phyloP scores from a whole-genome alignment of 2,329 filamentous ascomycete species.

The Simplicillium aogashimaense region DNA sequence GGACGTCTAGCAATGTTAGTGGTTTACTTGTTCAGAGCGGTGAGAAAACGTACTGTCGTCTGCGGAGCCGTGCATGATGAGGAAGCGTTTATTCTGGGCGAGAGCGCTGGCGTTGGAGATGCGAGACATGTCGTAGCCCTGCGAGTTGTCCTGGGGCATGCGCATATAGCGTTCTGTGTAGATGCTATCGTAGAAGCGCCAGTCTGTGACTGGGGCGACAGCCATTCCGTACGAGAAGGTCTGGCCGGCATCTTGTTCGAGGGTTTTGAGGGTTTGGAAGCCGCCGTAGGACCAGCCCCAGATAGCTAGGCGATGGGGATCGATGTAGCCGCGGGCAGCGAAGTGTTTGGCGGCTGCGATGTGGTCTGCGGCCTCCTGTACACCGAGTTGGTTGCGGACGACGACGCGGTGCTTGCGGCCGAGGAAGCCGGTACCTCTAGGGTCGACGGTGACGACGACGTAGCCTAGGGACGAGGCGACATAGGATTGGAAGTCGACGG shows the following conservation, averaged over 20 bases:
- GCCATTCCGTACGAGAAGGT: slow-evolving; percentile 98
- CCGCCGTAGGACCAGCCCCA: slow-evolving; percentile 99
- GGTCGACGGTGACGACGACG: slow-evolving; percentile 89
- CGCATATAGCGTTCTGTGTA: slow-evolving; percentile 98
- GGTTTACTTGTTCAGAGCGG: too few relatives aligned
- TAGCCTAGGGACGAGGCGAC: slow-evolving; percentile 80
- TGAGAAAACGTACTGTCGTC: slow-evolving; percentile 54
- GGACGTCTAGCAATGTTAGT: slow-evolving; percentile 47
- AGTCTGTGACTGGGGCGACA: slow-evolving; percentile 96
- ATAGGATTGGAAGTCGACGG: slow-evolving; percentile 83
- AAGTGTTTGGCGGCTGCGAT: slow-evolving; percentile 83
- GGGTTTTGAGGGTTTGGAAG: slow-evolving; percentile 88
- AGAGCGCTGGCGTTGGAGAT: slow-evolving; percentile 69
- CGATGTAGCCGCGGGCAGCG: slow-evolving; percentile 73
- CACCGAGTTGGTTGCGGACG: slow-evolving; percentile 73
- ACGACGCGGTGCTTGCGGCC: slow-evolving; percentile 76
- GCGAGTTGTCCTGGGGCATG: slow-evolving; percentile 71
- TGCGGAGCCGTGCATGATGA: slow-evolving; percentile 91
- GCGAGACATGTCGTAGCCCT: slow-evolving; percentile 66
- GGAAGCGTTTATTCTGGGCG: slow-evolving; percentile 69
- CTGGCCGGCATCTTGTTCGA: slow-evolving; percentile 79
- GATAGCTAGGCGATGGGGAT: slow-evolving; percentile 73
- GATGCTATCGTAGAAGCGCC: slow-evolving; percentile 88
- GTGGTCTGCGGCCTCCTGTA: slow-evolving; percentile 81
- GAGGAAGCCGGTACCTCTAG: slow-evolving; percentile 82